phyloP scores from a whole-genome alignment of 2,329 filamentous ascomycete genomes.

The Aphanoascus verrucosus region DNA sequence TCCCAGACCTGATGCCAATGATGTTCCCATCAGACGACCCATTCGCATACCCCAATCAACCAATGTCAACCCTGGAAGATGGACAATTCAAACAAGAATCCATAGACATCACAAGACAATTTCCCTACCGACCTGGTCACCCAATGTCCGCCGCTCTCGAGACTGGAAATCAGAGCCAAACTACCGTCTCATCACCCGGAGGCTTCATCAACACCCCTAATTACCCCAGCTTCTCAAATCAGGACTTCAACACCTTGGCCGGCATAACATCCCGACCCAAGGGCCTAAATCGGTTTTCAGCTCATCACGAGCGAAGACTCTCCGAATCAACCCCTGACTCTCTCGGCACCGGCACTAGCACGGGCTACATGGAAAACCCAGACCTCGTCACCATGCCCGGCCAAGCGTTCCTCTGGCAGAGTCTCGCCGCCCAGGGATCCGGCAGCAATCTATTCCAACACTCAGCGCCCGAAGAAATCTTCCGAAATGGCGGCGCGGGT shows the following conservation, averaged over 20 bases:
- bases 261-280: constrained; percentile 11
- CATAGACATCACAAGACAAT: constrained; percentile 9
- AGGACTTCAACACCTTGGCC: background rate
- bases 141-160: constrained; percentile 8
- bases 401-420: constrained; percentile 34
- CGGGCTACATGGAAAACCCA: constrained; percentile 29
- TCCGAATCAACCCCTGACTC: constrained; percentile 12
- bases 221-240: constrained; percentile 4
- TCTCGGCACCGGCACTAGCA: background rate
- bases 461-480: constrained; percentile 19
- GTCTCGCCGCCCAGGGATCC: constrained; percentile 19
- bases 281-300: background rate
- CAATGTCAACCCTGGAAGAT: constrained; percentile 38
- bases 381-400: constrained; percentile 35
- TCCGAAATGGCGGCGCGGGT: constrained; percentile 18
- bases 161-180: background rate
- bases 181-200: constrained; percentile 10
- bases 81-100: constrained; percentile 28
- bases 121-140: constrained; percentile 10
- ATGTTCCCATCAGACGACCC: constrained; percentile 44
- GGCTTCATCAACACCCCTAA: constrained; percentile 8
- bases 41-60: constrained; percentile 42
- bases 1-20: constrained; percentile 41
- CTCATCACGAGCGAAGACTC: background rate
- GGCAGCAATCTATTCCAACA: constrained; percentile 15